A percentile compares a stretch with the other conserved stretches of the same genome.
These are phyloP conservation scores for Fragosphaeria purpurea DNA, from an alignment of 2,329 filamentous ascomycete species.

Conservation along the genomic window DNA sequence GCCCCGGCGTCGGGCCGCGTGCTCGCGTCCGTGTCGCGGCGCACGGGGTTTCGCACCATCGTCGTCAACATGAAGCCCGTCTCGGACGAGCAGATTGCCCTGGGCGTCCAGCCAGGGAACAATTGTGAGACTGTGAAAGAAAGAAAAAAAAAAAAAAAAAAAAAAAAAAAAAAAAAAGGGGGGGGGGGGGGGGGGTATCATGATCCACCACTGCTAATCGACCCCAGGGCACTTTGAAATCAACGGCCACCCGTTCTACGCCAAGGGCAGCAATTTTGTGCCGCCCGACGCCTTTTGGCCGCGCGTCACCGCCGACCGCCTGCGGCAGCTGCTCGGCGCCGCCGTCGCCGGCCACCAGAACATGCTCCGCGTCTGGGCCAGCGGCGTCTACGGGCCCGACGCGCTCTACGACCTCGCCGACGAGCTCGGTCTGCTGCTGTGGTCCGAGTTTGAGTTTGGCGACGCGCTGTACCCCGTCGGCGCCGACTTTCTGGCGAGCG, in stretches of 20 bases:
- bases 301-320: conserved; percentile 41
- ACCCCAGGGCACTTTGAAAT: conserved; percentile 52
- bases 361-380: conserved; percentile 54
- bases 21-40: conserved; percentile 37
- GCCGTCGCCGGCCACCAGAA: conserved; percentile 49
- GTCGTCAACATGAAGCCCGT: conserved; percentile 47
- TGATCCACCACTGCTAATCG: neutral
- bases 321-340: conserved; percentile 39
- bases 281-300: conserved; percentile 55
- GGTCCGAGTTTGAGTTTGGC: conserved; percentile 55
- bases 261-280: conserved; percentile 54
- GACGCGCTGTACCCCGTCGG: conserved; percentile 50
- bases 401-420: conserved; percentile 55
- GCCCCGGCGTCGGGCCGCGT: conserved; percentile 21
- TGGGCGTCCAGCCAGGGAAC: conserved; percentile 31
- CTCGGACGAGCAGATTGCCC: conserved; percentile 39
- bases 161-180: no score
- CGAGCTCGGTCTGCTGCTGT: conserved; percentile 49
- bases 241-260: conserved; percentile 54
- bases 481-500: conserved; percentile 43
- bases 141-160: no score
- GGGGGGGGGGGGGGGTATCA: neutral
- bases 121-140: neutral
- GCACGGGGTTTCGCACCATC: conserved; percentile 52
- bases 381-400: conserved; percentile 49